Conservation (phyloP, 768 basidiomycete species). For the Chalciporus sphaerocephalus region DNA sequence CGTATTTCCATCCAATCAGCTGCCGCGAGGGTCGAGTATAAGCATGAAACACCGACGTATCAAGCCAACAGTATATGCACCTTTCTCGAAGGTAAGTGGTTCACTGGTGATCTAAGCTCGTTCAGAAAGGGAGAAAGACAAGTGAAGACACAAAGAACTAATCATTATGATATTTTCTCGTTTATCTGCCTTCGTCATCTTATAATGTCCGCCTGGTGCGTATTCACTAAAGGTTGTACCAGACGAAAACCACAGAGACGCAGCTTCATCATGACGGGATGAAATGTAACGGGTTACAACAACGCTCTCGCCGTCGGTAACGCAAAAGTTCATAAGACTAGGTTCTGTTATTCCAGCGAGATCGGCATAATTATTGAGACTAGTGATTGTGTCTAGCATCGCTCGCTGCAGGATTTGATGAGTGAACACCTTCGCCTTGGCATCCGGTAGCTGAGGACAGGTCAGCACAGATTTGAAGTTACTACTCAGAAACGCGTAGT, state of each 20-base stretch:
- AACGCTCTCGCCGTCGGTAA: constrained; percentile 92
- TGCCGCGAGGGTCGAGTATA: constrained; percentile 4
- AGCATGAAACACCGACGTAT: not conserved
- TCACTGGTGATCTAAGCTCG: constrained; percentile 74
- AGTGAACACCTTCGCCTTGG: constrained; percentile 71
- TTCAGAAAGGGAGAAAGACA: constrained; percentile 8
- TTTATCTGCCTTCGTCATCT: constrained; percentile 94
- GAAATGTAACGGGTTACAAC: constrained; percentile 95
- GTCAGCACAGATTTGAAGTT: constrained; percentile 7
- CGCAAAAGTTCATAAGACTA: constrained; percentile 91
- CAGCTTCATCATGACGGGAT: constrained; percentile 86
- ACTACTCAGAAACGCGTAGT: constrained; percentile 33
- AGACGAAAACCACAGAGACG: constrained; percentile 94
- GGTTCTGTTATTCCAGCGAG: constrained; percentile 76
- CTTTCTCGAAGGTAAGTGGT: constrained; percentile 94
- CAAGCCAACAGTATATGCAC: constrained; percentile 32
- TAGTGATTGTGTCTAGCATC: constrained; percentile 83
- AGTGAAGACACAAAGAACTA: constrained; percentile 6
- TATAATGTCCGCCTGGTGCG: constrained; percentile 83
- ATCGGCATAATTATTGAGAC: constrained; percentile 71
- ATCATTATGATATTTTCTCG: constrained; percentile 95
- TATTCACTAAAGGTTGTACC: constrained; percentile 93
- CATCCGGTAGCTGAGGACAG: constrained; percentile 63
- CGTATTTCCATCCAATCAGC: constrained; percentile 99
- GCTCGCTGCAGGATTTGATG: constrained; percentile 70